These are phyloP conservation scores for Globisporangium canariense DNA, from an alignment of 352 stramenopile species.

Conservation along the genomic window DNA sequence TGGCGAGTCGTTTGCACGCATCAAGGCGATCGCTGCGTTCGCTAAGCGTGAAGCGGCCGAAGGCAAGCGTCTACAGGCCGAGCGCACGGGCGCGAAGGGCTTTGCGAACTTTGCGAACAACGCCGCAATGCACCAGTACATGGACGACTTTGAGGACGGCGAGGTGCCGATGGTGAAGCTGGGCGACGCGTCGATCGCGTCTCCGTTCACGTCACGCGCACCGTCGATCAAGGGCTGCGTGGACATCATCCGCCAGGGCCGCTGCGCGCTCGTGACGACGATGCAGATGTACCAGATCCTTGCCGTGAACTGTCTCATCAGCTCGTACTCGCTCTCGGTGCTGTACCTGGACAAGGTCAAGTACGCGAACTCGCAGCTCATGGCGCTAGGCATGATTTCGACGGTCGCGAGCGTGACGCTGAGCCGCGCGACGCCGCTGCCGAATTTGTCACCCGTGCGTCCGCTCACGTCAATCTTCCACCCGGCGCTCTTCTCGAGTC, in stretches of 20 bases:
- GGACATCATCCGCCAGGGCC: conserved; percentile 97
- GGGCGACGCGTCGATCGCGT: conserved; percentile 98
- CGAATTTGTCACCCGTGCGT: conserved; percentile 90
- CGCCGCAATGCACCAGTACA: conserved; percentile 85
- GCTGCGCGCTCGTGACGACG: conserved; percentile 99
- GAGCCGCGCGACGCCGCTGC: conserved; percentile 92
- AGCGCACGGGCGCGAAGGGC: conserved; percentile 70
- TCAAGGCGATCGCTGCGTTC: conserved; percentile 85
- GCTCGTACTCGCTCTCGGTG: conserved; percentile 97
- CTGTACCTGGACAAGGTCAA: conserved; percentile 99
- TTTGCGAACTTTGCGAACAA: conserved; percentile 89
- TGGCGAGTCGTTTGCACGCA: conserved; percentile 82
- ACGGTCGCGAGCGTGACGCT: conserved; percentile 83
- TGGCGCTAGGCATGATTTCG: conserved; percentile 85
- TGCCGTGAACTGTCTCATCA: conserved; percentile 97
- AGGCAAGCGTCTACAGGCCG: conserved; percentile 58
- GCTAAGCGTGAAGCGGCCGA: conserved; percentile 78
- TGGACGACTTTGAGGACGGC: conserved; percentile 90
- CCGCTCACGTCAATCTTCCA: conserved; percentile 97
- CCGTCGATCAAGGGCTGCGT: conserved; percentile 90
- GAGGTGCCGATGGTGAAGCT: conserved; percentile 97
- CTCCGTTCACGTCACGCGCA: conserved; percentile 97
- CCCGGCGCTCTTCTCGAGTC: conserved; percentile 90
- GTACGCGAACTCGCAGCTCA: conserved; percentile 97
- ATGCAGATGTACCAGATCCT: conserved; percentile 99